A percentile compares a stretch with the other conserved stretches of the same genome.
Evolutionary conservation across 441 rosid species (phyloP).

Genomic region (Erodium texanum): DNA sequence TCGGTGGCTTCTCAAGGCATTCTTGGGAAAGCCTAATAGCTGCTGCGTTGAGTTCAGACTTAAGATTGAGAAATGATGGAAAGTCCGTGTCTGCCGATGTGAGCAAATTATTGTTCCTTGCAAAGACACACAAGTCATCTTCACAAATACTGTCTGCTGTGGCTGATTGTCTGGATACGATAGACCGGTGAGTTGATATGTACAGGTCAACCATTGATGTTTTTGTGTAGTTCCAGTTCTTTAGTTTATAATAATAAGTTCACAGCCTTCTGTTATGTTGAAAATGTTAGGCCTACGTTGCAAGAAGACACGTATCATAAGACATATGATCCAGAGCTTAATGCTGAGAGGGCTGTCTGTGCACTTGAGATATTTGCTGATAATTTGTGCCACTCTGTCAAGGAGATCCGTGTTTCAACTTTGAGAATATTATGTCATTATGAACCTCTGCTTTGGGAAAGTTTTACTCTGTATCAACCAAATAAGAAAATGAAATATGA

Average conservation of each 20-base stretch:
- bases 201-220: conserved; percentile 7
- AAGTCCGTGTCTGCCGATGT: conserved; percentile 34
- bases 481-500: conserved; percentile 47
- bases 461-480: conserved; percentile 30
- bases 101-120: conserved; percentile 48
- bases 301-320: conserved; percentile 25
- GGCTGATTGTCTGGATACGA: conserved; percentile 68
- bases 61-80: conserved; percentile 25
- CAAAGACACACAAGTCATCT: conserved; percentile 58
- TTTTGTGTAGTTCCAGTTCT: conserved; percentile 4
- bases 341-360: conserved; percentile 33
- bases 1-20: conserved; percentile 40
- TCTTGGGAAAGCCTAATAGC: conserved; percentile 75
- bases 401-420: conserved; percentile 61
- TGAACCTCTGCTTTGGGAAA: conserved; percentile 30
- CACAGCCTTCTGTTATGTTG: not conserved
- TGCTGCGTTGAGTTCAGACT: conserved; percentile 51
- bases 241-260: conserved; percentile 3
- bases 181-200: conserved; percentile 46
- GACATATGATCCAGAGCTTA: conserved; percentile 41
- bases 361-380: conserved; percentile 47
- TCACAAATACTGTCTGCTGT: conserved; percentile 57
- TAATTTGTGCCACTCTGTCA: conserved; percentile 63
- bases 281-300: conserved; percentile 35
- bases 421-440: conserved; percentile 74